These are phyloP conservation scores for Ogataea henricii DNA, from an alignment of 805 yeast species.

Conservation along the genomic window DNA sequence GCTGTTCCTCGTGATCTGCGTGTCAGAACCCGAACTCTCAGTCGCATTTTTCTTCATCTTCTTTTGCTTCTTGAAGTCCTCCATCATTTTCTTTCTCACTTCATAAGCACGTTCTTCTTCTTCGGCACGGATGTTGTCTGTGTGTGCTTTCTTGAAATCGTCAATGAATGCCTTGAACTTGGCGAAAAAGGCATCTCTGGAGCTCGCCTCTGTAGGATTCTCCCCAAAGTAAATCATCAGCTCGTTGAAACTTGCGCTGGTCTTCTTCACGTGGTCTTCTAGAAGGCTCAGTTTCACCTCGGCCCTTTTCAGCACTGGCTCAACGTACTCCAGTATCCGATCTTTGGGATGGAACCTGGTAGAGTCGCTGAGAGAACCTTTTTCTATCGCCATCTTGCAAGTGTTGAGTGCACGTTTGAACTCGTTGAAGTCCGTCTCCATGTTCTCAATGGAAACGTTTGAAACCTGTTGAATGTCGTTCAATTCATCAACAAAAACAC, in stretches of 20 bases:
- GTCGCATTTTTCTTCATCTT: conserved; percentile 1
- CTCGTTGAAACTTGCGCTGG: conserved; percentile 54
- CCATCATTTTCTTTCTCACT: conserved; percentile 59
- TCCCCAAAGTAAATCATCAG: conserved; percentile 76
- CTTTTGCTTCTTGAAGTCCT: conserved; percentile 32
- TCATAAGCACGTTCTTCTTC: conserved; percentile 68
- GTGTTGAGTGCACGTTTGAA: conserved; percentile 51
- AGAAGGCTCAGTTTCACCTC: conserved; percentile 50
- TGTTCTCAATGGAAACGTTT: conserved; percentile 62
- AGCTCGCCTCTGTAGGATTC: conserved; percentile 52
- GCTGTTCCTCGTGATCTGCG: neutral
- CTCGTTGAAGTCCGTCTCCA: conserved; percentile 60
- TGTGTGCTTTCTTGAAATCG: conserved; percentile 64
- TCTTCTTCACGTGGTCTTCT: conserved; percentile 49
- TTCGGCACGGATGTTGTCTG: conserved; percentile 65
- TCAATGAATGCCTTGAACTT: conserved; percentile 60
- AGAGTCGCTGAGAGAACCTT: conserved; percentile 66
- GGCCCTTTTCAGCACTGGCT: conserved; percentile 37
- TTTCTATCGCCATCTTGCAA: conserved; percentile 54
- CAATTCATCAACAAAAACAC: conserved; percentile 63
- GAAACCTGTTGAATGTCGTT: conserved; percentile 53
- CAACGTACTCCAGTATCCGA: conserved; percentile 53
- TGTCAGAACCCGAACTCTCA: neutral
- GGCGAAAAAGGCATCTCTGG: conserved; percentile 60
- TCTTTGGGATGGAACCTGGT: conserved; percentile 69